A percentile compares a stretch with the other conserved stretches of the same genome.
These are phyloP conservation scores for Dendrothele bispora DNA, from an alignment of 768 basidiomycete genomes.

Conservation along the genomic window DNA sequence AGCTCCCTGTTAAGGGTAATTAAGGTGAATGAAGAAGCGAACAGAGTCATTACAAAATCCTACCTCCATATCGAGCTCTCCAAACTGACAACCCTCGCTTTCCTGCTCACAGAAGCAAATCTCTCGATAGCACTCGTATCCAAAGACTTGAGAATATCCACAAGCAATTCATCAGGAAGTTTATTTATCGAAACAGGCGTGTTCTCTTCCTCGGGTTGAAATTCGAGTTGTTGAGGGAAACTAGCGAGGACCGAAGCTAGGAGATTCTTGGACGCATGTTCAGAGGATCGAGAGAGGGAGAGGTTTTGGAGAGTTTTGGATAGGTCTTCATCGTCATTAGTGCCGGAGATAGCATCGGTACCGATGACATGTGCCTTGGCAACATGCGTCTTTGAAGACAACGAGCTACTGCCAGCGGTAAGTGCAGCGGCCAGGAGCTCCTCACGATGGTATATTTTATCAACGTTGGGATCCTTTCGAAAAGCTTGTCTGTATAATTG, in stretches of 20 bases:
- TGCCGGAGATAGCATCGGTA: conserved; percentile 1
- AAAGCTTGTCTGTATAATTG: conserved; percentile 79
- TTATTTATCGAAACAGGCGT: conserved; percentile 51
- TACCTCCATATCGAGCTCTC: conserved; percentile 80
- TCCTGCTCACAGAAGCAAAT: conserved; percentile 73
- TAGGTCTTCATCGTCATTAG: conserved; percentile 25
- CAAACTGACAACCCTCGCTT: conserved; percentile 70
- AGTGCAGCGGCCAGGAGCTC: conserved; percentile 45
- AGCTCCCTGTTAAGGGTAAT: conserved; percentile 48
- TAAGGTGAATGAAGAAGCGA: background rate
- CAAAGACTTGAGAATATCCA: conserved; percentile 64
- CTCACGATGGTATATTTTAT: conserved; percentile 63
- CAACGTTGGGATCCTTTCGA: conserved; percentile 73
- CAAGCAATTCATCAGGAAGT: conserved; percentile 77
- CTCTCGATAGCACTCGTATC: conserved; percentile 72
- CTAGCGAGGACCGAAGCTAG: conserved; percentile 47
- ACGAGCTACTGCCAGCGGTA: conserved; percentile 6
- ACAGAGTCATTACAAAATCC: conserved; percentile 12
- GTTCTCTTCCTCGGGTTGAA: conserved; percentile 70
- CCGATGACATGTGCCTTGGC: no score
- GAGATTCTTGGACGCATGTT: conserved; percentile 26
- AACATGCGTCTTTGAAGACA: background rate
- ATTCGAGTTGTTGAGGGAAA: conserved; percentile 52
- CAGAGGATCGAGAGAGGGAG: conserved; percentile 25
- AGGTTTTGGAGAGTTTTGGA: conserved; percentile 23